Conservation (phyloP, 2,329 filamentous ascomycete species). For the Colletotrichum endophyticum region DNA sequence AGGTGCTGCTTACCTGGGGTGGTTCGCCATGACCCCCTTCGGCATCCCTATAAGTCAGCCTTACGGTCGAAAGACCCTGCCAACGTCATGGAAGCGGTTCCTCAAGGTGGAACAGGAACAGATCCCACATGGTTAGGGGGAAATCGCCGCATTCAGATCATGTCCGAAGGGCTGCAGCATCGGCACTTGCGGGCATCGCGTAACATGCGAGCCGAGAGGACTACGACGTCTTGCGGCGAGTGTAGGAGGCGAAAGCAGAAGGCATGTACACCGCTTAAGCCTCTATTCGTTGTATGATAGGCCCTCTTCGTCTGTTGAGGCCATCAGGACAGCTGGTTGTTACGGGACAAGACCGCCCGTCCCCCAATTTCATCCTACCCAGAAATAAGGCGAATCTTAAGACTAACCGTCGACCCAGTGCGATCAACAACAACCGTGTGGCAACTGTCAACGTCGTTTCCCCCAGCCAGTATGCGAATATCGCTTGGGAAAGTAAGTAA, state of each 20-base stretch:
- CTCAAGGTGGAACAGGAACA: slow-evolving; percentile 4
- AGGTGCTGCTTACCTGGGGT: not conserved
- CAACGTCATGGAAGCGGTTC: not conserved
- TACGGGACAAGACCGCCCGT: not conserved
- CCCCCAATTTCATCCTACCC: not conserved
- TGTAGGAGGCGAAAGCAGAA: slow-evolving; percentile 58
- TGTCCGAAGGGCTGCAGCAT: slow-evolving; percentile 40
- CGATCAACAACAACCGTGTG: slow-evolving; percentile 58
- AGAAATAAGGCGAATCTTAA: not conserved
- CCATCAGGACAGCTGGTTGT: not conserved
- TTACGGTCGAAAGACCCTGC: not conserved
- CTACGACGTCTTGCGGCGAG: slow-evolving; percentile 52
- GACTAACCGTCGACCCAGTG: slow-evolving; percentile 41
- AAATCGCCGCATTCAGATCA: slow-evolving; percentile 21
- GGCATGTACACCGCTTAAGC: slow-evolving; percentile 33
- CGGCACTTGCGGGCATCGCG: slow-evolving; percentile 28
- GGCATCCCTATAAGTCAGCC: slow-evolving; percentile 14
- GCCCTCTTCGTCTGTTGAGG: not conserved
- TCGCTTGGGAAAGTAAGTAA: slow-evolving; percentile 29
- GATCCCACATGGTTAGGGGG: not conserved
- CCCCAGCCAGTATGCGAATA: slow-evolving; percentile 58
- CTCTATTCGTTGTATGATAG: not conserved
- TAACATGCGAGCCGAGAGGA: slow-evolving; percentile 33
- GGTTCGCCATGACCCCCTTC: not conserved
- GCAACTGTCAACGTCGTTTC: slow-evolving; percentile 57